Percentiles rank a stretch among this genome's conserved stretches.
Evolutionary conservation across 2,329 filamentous ascomycete species (phyloP).

Genomic region (Metarhizium rileyi): DNA sequence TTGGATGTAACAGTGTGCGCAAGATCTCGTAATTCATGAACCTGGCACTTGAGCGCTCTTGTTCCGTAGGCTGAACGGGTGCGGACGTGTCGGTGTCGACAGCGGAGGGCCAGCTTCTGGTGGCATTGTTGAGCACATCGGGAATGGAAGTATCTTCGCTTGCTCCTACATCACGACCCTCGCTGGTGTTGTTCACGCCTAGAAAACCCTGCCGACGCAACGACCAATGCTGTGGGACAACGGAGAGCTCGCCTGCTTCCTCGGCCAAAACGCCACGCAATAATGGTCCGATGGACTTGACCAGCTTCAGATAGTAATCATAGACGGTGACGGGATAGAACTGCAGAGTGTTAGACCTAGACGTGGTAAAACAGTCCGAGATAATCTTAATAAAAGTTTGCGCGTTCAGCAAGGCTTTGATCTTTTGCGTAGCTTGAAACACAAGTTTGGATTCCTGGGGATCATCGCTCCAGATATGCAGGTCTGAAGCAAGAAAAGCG

Average conservation of each 20-base stretch:
- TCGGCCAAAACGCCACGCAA: slow-evolving; percentile 77
- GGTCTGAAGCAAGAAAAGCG: slow-evolving; percentile 45
- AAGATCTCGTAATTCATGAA: slow-evolving; percentile 70
- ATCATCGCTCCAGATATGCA: slow-evolving; percentile 23
- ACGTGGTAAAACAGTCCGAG: slow-evolving; percentile 62
- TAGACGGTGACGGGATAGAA: slow-evolving; percentile 73
- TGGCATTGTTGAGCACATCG: slow-evolving; percentile 19
- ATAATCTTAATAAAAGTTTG: slow-evolving; percentile 70
- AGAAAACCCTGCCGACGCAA: slow-evolving; percentile 21
- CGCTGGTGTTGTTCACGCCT: slow-evolving; percentile 12
- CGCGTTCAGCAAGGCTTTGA: slow-evolving; percentile 68
- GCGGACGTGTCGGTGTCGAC: slow-evolving; percentile 13
- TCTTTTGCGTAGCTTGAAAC: slow-evolving; percentile 60
- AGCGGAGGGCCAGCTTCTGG: slow-evolving; percentile 18
- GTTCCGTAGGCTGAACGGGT: slow-evolving; percentile 26
- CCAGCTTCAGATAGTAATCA: slow-evolving; percentile 69
- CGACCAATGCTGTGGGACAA: slow-evolving; percentile 62
- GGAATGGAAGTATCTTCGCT: slow-evolving; percentile 18
- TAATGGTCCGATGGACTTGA: slow-evolving; percentile 66
- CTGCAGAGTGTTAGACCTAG: slow-evolving; percentile 52
- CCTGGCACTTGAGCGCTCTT: slow-evolving; percentile 33
- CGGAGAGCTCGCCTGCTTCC: slow-evolving; percentile 63
- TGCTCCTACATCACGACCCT: slow-evolving; percentile 14
- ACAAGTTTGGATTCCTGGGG: slow-evolving; percentile 29
- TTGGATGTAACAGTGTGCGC: slow-evolving; percentile 64